Conservation (phyloP, 306 rosid species). For the Cicer chorassanicum region DNA sequence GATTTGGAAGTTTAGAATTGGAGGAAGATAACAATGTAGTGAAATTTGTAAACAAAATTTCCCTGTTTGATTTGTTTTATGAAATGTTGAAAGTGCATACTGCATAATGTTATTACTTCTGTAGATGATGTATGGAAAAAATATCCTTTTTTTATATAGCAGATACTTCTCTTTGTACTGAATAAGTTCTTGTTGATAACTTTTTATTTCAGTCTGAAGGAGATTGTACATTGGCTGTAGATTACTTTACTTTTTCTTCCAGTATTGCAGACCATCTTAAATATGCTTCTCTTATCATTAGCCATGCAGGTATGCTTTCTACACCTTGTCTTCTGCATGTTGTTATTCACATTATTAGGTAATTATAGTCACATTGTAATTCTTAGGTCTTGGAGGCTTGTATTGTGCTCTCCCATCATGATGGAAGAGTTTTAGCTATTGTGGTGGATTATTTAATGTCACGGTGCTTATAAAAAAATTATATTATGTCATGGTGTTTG, state of each 20-base stretch:
- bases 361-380: not conserved
- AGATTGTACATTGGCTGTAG: constrained; percentile 64
- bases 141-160: not conserved
- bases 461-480: too few species aligned
- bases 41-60: constrained; percentile 8
- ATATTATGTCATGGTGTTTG: constrained; percentile 4
- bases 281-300: constrained; percentile 83
- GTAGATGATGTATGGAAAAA: not conserved
- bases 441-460: not conserved
- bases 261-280: constrained; percentile 82
- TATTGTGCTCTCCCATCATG: constrained; percentile 20
- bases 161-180: constrained; percentile 11
- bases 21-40: not conserved
- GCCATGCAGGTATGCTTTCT: constrained; percentile 70
- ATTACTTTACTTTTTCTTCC: constrained; percentile 80
- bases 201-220: constrained; percentile 59
- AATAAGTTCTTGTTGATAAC: not conserved
- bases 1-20: not conserved
- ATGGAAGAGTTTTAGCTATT: not conserved
- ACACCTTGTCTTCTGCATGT: constrained; percentile 4
- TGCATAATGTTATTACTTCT: not conserved
- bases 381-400: constrained; percentile 33
- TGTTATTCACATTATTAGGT: constrained; percentile 10
- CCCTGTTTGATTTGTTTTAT: constrained; percentile 12
- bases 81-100: not conserved